Conservation (phyloP, 768 basidiomycete genomes). For the Psilocybe sp. region DNA sequence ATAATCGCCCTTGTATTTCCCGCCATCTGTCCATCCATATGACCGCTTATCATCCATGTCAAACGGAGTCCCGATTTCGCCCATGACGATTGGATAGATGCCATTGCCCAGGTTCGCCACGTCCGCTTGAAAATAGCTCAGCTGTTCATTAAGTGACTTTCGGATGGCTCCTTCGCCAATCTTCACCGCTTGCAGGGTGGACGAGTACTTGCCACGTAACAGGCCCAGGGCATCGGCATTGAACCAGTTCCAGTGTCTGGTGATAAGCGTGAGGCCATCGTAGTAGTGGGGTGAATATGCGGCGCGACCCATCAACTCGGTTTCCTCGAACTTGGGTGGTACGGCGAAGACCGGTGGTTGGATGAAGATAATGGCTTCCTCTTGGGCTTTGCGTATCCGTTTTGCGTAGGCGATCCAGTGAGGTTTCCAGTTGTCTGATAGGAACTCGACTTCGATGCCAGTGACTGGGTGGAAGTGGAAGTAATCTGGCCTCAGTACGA, state of each 20-base stretch:
- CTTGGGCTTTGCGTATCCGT: slow-evolving; percentile 66
- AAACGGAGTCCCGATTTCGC: slow-evolving; percentile 93
- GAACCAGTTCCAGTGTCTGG: slow-evolving; percentile 91
- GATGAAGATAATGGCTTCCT: slow-evolving; percentile 84
- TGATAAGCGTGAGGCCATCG: slow-evolving; percentile 91
- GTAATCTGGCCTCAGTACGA: slow-evolving; percentile 69
- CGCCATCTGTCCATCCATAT: slow-evolving; percentile 75
- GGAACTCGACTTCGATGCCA: slow-evolving; percentile 58
- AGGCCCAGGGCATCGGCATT: slow-evolving; percentile 94
- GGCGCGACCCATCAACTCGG: slow-evolving; percentile 61
- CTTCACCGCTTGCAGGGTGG: slow-evolving; percentile 43
- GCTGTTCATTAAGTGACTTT: slow-evolving; percentile 75
- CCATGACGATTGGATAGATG: slow-evolving; percentile 84
- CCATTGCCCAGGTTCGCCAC: slow-evolving; percentile 51
- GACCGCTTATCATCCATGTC: slow-evolving; percentile 88
- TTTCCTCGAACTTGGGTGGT: slow-evolving; percentile 62
- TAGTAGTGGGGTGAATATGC: slow-evolving; percentile 88
- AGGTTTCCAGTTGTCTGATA: slow-evolving; percentile 76
- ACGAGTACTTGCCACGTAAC: slow-evolving; percentile 76
- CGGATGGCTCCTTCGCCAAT: slow-evolving; percentile 85
- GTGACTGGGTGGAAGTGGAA: slow-evolving; percentile 49
- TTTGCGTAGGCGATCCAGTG: slow-evolving; percentile 58
- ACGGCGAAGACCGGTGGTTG: slow-evolving; percentile 87
- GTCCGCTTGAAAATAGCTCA: slow-evolving; percentile 77
- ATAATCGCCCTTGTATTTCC: slow-evolving; percentile 75